phyloP scores from a whole-genome alignment of 495 filamentous ascomycete species.

The Penicillium desertorum region DNA sequence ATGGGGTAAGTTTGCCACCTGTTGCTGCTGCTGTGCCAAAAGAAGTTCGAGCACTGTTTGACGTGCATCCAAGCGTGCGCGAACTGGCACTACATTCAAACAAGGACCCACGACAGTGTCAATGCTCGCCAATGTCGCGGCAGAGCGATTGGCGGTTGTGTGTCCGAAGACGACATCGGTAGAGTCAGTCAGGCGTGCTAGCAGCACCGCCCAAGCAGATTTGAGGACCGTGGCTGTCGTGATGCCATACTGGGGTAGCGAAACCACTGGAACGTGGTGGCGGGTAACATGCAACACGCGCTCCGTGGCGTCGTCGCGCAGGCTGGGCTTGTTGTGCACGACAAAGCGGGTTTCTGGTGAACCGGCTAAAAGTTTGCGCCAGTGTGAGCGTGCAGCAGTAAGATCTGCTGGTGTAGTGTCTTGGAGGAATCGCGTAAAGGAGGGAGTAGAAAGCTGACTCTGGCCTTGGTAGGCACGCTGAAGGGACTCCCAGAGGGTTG shows the following conservation, averaged over 20 bases:
- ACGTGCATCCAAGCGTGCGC: slow-evolving; percentile 36
- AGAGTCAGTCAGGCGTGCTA: slow-evolving; percentile 40
- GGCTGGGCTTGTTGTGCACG: slow-evolving; percentile 21
- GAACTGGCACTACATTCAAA: slow-evolving; percentile 49
- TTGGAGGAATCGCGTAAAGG: slow-evolving; percentile 40
- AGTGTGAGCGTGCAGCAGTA: slow-evolving; percentile 20
- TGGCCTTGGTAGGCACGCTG: slow-evolving; percentile 18
- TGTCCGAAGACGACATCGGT: slow-evolving; percentile 49
- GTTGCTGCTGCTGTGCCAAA: slow-evolving; percentile 46
- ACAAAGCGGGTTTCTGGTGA: slow-evolving; percentile 33
- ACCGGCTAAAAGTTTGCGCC: slow-evolving; percentile 32
- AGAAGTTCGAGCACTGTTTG: slow-evolving; percentile 46
- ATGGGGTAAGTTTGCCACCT: slow-evolving; percentile 43
- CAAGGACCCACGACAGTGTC: slow-evolving; percentile 45
- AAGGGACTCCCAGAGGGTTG: slow-evolving; percentile 27
- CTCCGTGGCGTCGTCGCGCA: slow-evolving; percentile 18
- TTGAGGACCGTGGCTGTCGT: slow-evolving; percentile 36
- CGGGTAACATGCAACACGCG: too few species aligned
- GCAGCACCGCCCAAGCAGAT: slow-evolving; percentile 47
- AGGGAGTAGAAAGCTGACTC: slow-evolving; percentile 41
- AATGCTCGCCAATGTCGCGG: slow-evolving; percentile 30
- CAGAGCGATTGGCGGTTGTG: slow-evolving; percentile 33
- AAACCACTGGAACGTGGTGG: slow-evolving; percentile 15
- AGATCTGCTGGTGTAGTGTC: neutral
- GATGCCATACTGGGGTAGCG: slow-evolving; percentile 23